Percentiles rank a stretch among this genome's conserved stretches.
These are phyloP conservation scores for Fusarium dimerum DNA, from an alignment of 2,329 filamentous ascomycete genomes.

Conservation along the genomic window DNA sequence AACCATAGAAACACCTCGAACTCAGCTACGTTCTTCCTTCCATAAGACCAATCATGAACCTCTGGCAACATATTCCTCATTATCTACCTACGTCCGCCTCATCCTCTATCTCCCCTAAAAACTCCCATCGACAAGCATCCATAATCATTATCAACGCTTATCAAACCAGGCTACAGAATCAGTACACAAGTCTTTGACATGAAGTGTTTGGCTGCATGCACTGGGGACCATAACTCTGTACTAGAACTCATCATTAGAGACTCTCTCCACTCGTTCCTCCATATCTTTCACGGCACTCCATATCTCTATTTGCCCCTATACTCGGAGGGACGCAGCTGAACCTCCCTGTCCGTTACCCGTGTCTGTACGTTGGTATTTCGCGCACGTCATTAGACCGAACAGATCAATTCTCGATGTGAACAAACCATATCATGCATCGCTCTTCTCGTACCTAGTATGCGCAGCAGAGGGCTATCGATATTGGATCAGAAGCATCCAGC, in stretches of 20 bases:
- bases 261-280: not conserved
- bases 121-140: conserved; percentile 22
- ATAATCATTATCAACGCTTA: conserved; percentile 14
- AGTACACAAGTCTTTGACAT: not conserved
- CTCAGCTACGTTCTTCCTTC: not conserved
- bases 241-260: not conserved
- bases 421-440: conserved; percentile 3
- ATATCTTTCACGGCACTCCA: not conserved
- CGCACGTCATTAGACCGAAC: too few species aligned
- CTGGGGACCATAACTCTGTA: not conserved
- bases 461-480: conserved; percentile 5
- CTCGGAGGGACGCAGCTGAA: too few species aligned
- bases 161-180: not conserved
- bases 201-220: not conserved
- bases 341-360: too few species aligned
- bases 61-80: not conserved
- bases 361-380: too few species aligned
- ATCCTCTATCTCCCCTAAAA: conserved; percentile 18
- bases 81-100: conserved; percentile 11
- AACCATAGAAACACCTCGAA: too few species aligned
- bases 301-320: too few species aligned
- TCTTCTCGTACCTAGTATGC: conserved; percentile 9
- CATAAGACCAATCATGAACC: not conserved
- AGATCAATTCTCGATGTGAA: not conserved
- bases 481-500: conserved; percentile 11